Evolutionary conservation across 164 flowering plant genomes (phyloP), one percentile per base, ranked within the genome.

Genomic region (Protea cynaroides): DNA sequence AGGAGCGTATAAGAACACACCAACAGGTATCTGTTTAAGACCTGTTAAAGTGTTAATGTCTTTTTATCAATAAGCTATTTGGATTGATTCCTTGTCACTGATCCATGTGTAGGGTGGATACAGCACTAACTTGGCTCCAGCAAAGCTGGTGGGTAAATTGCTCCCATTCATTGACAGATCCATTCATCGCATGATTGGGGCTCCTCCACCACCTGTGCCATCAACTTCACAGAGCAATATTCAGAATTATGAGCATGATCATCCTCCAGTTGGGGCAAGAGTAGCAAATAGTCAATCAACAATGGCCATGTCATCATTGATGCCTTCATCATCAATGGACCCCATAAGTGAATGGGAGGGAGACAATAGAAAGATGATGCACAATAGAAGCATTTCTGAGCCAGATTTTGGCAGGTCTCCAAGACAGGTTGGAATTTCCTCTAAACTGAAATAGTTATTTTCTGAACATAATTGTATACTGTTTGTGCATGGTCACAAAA

Each of bases 111-210:
- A 94, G 99, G 91, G 97, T 62, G 99, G 99, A 68, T 94, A 82
- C 58, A 57, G 86, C 25, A 62, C 86, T 50, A 94, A 89, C 73
- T 76, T 86, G 76, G 99, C 90, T 61, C 88, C 96, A 25, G 86
- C 80, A 58, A 87, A 91, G 75, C 65, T 94, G 65, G 88, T 91
- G 51, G 90, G 93, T 13, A 94, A 89, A 71, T 59, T 94, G 70
- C 83, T 91, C 65, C 89, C 85, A 63, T 81, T 87, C 64, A 81
- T 94, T 72, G 99, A 94, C 75, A 84, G 80, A 66, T 86, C 97
- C 21, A 87, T 95, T 36, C 88, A 87, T 67, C 89, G 92, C 59
- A 93, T 92, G 74, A 90, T 95, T 67, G 99, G 99, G 15, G 88
- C 86, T 12, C 73, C 82, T n/a, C 93, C 96, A 51, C 90, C 93